Base-by-base conservation (phyloP, 2,329 filamentous ascomycete species). In the Epichloe baconii region DNA sequence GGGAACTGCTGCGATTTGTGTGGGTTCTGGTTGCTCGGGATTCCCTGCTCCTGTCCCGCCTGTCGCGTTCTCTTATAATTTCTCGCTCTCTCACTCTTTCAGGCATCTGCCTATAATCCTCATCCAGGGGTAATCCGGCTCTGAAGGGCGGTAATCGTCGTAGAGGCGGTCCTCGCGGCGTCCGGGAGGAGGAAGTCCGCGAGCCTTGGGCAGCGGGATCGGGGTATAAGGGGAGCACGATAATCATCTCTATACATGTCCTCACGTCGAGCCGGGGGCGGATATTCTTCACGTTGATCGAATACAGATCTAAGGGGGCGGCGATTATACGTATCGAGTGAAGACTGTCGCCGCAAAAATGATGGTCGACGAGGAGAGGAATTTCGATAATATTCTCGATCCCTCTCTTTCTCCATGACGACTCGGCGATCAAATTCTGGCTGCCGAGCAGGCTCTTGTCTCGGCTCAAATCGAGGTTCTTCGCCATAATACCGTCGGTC, bases 271-370 rank as follows among this genome's bases (percentile, higher is more conserved):
- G 72, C 72, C 2, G 80, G 79, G n/a, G 78, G 73, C n/a, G 76
- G 74, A 58, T 82, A 82, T 54, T 85, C 80, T 48, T 82, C 78
- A 19, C 75, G 67, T 50, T 63, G 70, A 38, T 83, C 75, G 50
- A 72, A 73, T 57, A 74, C 72, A 47, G 65, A 63, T 8, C 68
- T 68, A 3, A 68, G 62, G 1, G 86, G 84, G 31, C 81, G 81
- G 47, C 89, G 82, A 67, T 96, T 90, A 63, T 88, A 95, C 0
- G 86, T 95, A 65, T 95, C 90, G 40, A 95, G 75, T 49, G 88
- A 95, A 14, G 88, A 95, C 65, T 95, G 89, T 43, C 90, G 80
- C 52, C 90, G 80, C 48, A 93, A 62, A 56, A 90, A 75, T 34
- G 75, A 61, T 2, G 88, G 89, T 44, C 85, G 77, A 36, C 76